Percentiles rank a stretch among this genome's conserved stretches.
These are phyloP conservation scores for Candida saitoana DNA, from an alignment of 805 yeast species.

Conservation along the genomic window DNA sequence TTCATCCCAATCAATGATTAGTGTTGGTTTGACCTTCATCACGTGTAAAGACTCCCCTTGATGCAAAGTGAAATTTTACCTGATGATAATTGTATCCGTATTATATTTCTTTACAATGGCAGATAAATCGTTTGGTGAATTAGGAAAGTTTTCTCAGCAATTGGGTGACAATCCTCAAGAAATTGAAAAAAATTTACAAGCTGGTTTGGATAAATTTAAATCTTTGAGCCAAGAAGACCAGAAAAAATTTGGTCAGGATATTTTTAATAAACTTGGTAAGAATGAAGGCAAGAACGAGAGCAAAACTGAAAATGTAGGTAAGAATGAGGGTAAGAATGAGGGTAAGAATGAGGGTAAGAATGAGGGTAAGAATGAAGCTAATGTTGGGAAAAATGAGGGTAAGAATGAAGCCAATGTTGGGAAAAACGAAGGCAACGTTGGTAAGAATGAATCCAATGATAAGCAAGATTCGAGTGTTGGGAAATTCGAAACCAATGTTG, in stretches of 20 bases:
- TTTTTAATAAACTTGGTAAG: constrained; percentile 9
- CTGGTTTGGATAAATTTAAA: constrained; percentile 7
- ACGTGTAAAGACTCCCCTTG: neutral
- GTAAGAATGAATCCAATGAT: constrained; percentile 11
- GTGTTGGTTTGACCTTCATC: constrained; percentile 1
- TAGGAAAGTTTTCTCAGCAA: constrained; percentile 10
- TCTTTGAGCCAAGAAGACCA: constrained; percentile 7
- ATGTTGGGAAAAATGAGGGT: constrained; percentile 7
- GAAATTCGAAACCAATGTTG: constrained; percentile 9
- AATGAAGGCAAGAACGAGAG: constrained; percentile 9
- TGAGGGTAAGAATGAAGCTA: constrained; percentile 11
- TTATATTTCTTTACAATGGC: neutral
- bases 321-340: constrained; percentile 7
- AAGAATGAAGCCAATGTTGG: constrained; percentile 7
- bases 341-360: constrained; percentile 9
- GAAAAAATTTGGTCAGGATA: constrained; percentile 9
- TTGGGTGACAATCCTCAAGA: constrained; percentile 4
- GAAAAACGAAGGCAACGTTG: constrained; percentile 9
- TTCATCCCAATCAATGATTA: constrained; percentile 65
- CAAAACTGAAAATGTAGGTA: no score
- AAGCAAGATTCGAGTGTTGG: constrained; percentile 11
- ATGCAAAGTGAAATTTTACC: neutral
- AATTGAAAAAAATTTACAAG: constrained; percentile 1
- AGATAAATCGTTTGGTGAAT: constrained; percentile 12
- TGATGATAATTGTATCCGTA: no score